Evolutionary conservation across 78 protist species (phyloP), one percentile per base, ranked within the genome.

Genomic region (Chrysochromulina tobinii): DNA sequence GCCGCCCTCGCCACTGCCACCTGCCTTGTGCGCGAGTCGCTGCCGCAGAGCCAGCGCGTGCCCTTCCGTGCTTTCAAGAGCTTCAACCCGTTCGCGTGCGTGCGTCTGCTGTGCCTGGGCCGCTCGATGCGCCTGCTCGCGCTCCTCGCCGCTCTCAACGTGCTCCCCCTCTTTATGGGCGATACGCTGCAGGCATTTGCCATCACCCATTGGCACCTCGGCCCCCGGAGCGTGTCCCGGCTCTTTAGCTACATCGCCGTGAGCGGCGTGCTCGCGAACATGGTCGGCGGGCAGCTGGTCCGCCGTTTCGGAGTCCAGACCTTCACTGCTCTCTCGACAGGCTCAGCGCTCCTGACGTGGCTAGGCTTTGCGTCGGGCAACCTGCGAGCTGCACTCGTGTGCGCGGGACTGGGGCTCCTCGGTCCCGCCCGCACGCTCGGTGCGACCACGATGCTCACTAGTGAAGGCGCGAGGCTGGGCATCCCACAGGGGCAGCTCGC

Each of bases 391-490:
- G 55, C 83, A 17, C 20, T 73, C 7, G 55, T 50, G 11, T 5
- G 53, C 83, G 21, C 83, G 27, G 55, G 5, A 12, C 11, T 15
- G 11, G 57, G 55, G 17, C 0, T 50, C 20, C 83, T 73, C 7
- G 83, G 83, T 0, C 12, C 55, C 25, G 83, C 83, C 23, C 83
- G 83, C 55, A 11, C 83, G 83, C 83, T 73, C n/a, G 55, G 83
- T n/a, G 83, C 54, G 8, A 4, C 20, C 25, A 73, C 83, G 53
- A 38, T 73, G 51, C 1, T 73, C n/a, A 73, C 83, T 11, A 20
- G 55, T 11, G 55, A 73, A 12, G 83, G 55, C 21, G 5, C 55
- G n/a, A 15, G 57, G 18, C 14, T 48, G 21, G 83, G 83, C 20
- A 38, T 38, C 51, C 83, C 55, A n/a, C 83, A 73, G 57, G 83